These are phyloP conservation scores for Botrytis porri DNA, from an alignment of 2,329 filamentous ascomycete genomes.

Conservation along the genomic window DNA sequence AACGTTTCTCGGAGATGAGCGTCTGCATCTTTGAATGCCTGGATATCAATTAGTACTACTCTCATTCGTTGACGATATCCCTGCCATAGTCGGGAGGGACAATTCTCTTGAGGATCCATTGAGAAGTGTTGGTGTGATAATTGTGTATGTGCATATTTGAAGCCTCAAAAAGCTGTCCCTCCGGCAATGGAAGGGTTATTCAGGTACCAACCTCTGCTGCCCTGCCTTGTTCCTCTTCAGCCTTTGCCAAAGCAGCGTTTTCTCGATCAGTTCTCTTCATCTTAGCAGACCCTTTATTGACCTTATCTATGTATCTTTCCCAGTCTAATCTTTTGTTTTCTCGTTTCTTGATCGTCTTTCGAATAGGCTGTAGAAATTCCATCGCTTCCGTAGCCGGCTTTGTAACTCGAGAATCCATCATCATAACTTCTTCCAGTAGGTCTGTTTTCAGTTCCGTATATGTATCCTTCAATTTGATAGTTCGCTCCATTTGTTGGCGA, in stretches of 20 bases:
- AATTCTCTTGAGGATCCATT: background rate
- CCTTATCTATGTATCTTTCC: conserved; percentile 71
- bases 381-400: conserved; percentile 67
- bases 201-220: conserved; percentile 56
- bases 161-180: background rate
- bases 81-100: background rate
- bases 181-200: background rate
- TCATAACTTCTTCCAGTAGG: conserved; percentile 65
- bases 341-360: conserved; percentile 80
- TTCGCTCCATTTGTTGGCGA: conserved; percentile 59
- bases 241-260: conserved; percentile 65
- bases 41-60: conserved; percentile 23
- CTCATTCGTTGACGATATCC: conserved; percentile 21
- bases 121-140: background rate
- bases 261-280: conserved; percentile 69
- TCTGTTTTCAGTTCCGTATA: conserved; percentile 71
- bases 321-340: conserved; percentile 81
- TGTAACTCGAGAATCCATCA: conserved; percentile 69
- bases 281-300: conserved; percentile 69
- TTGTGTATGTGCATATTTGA: background rate
- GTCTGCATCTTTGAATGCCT: conserved; percentile 74
- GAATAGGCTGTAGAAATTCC: conserved; percentile 66
- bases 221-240: conserved; percentile 65
- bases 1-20: conserved; percentile 68
- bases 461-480: conserved; percentile 60